A percentile compares a stretch with the other conserved stretches of the same genome.
Conservation (phyloP, 2,329 filamentous ascomycete species). For the Neonectria neomacrospora region DNA sequence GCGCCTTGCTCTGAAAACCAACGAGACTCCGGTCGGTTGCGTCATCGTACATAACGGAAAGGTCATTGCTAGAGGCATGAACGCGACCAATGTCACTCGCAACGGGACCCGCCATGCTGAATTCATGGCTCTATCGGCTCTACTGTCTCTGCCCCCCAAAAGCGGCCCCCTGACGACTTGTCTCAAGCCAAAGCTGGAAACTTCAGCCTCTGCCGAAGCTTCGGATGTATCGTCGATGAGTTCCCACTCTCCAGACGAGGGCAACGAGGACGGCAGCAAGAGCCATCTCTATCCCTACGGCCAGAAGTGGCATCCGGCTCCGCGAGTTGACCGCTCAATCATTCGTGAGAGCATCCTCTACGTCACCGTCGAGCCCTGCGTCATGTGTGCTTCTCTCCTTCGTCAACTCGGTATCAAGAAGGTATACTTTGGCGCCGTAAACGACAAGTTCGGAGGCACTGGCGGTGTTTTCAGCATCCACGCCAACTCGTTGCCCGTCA, state of each 20-base stretch:
- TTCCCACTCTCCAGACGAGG: conserved; percentile 50
- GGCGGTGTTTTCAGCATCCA: conserved; percentile 93
- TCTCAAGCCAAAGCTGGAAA: conserved; percentile 50
- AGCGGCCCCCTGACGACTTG: conserved; percentile 46
- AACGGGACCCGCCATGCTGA: conserved; percentile 96
- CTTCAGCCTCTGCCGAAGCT: conserved; percentile 32
- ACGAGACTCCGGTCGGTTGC: conserved; percentile 97
- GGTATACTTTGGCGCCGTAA: conserved; percentile 94
- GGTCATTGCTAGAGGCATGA: conserved; percentile 92
- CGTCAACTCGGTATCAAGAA: conserved; percentile 87
- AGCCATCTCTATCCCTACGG: conserved; percentile 71
- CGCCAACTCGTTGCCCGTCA: conserved; percentile 62
- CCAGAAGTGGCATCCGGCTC: conserved; percentile 65
- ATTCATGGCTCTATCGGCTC: conserved; percentile 81
- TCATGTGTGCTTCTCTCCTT: conserved; percentile 96
- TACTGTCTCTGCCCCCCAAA: conserved; percentile 57
- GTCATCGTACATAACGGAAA: conserved; percentile 85
- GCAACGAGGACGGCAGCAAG: conserved; percentile 64
- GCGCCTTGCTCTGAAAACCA: conserved; percentile 82
- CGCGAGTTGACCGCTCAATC: conserved; percentile 72
- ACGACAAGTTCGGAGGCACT: conserved; percentile 96
- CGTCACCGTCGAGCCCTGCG: conserved; percentile 97
- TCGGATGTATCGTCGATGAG: conserved; percentile 42
- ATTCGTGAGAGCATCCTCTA: conserved; percentile 82
- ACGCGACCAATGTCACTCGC: conserved; percentile 91